Base-by-base conservation (phyloP, 495 filamentous ascomycete species). In the Talaromyces thailandensis region DNA sequence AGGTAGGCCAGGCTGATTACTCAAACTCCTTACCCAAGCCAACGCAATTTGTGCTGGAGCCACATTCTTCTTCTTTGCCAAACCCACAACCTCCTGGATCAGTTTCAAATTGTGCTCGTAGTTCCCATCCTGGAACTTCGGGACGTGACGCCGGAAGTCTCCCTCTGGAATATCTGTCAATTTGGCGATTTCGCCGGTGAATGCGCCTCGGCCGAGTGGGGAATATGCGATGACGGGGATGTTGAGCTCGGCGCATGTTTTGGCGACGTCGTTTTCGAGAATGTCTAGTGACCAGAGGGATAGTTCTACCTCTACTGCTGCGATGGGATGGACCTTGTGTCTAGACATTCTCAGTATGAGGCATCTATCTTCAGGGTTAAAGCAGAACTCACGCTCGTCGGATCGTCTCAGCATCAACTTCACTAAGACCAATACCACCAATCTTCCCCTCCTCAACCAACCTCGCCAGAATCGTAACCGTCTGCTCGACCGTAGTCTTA, bases 21-120 rank as follows among this genome's bases (percentile, higher is more conserved):
- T 81, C 61, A 86, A 69, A 3, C 75, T 74, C 35, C 73, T 72
- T 3, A 87, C 76, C 92, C 93, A 97, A 23, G 75, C 82, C 60
- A 96, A 75, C 11, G 91, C 92, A 37, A 96, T 75, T 76, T 97
- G 92, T 2, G 84, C 84, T 0, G 87, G 78, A 11, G 87, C 90
- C 65, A 83, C 83, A 12, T 83, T 84, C 77, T 93, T 96, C 64
- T 79, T 75, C 63, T 75, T 66, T 5, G 92, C 91, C 57, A 96
- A 66, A 52, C 79, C 79, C 64, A 86, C 79, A 29, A 96, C 74
- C 64, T 86, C 81, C 3, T 79, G 66, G 35, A 88, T 85, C 11
- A 96, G 82, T 71, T 87, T 77, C 16, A 92, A 63, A 74, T 96
- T 96, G 62, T 84, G 76, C 59, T 84, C 76, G 69, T 94, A 90